A percentile compares a stretch with the other conserved stretches of the same genome.
phyloP scores from a whole-genome alignment of 441 rosid species.

The Geranium incanum region DNA sequence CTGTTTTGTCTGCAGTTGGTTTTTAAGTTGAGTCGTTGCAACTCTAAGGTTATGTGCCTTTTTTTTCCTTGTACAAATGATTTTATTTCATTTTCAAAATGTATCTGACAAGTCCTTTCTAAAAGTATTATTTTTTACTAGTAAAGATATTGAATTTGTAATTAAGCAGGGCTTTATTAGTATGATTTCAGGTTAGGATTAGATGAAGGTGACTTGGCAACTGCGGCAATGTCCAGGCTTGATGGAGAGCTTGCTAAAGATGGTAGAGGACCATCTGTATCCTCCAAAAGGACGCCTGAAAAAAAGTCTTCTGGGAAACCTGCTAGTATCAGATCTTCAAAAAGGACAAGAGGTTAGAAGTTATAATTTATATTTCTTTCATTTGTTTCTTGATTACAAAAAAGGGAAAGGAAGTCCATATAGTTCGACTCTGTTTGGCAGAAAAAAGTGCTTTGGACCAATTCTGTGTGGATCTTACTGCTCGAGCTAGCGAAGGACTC shows the following conservation, averaged over 20 bases:
- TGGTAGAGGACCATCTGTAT: slow-evolving; percentile 62
- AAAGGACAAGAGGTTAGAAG: slow-evolving; percentile 44
- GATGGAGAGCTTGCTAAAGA: slow-evolving; percentile 88
- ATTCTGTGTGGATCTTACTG: slow-evolving; percentile 88
- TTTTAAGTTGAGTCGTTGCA: neutral
- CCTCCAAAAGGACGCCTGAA: slow-evolving; percentile 42
- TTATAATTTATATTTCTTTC: slow-evolving; percentile 11
- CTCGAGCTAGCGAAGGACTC: slow-evolving; percentile 51
- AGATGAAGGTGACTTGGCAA: slow-evolving; percentile 57
- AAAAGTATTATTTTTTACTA: neutral
- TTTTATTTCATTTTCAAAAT: neutral
- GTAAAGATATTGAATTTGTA: neutral
- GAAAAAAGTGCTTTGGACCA: slow-evolving; percentile 75
- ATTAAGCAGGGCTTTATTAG: neutral
- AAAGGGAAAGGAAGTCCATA: slow-evolving; percentile 18
- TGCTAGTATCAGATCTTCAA: slow-evolving; percentile 35
- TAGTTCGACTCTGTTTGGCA: slow-evolving; percentile 25
- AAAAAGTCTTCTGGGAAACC: slow-evolving; percentile 35
- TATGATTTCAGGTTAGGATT: slow-evolving; percentile 59
- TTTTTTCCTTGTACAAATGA: neutral
- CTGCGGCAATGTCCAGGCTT: slow-evolving; percentile 58
- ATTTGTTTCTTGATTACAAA: slow-evolving; percentile 6
- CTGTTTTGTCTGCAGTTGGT: neutral
- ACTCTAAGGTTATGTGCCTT: neutral
- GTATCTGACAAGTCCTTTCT: neutral